Conservation (phyloP, 352 stramenopile species). For the Phytophthora ramorum region DNA sequence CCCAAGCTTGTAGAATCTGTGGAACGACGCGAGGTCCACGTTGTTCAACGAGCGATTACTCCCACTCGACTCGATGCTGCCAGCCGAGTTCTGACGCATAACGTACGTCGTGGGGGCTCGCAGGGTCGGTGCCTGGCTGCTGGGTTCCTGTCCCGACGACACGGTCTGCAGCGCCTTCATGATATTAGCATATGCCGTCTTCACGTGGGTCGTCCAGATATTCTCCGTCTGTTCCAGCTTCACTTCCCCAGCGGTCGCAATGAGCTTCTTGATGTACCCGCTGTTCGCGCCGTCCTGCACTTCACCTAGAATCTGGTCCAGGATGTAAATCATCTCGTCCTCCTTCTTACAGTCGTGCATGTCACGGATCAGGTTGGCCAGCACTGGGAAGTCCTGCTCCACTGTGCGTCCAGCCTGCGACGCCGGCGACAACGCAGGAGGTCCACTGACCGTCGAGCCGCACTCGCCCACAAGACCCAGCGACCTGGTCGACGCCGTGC, state of each 20-base stretch:
- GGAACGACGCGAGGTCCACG: conserved; percentile 56
- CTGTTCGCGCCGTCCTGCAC: conserved; percentile 69
- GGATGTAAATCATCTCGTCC: conserved; percentile 86
- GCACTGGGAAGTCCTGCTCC: conserved; percentile 75
- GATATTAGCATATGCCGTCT: conserved; percentile 76
- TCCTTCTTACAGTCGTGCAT: conserved; percentile 76
- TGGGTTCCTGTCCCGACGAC: conserved; percentile 34
- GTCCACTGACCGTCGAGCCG: conserved; percentile 15
- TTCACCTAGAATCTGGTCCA: conserved; percentile 84
- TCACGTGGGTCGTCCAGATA: conserved; percentile 79
- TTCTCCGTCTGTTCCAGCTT: conserved; percentile 66
- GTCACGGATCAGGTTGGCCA: conserved; percentile 79
- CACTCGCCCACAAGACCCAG: conserved; percentile 28
- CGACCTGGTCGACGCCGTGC: conserved; percentile 23
- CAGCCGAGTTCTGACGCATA: conserved; percentile 55
- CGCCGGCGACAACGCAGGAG: conserved; percentile 47
- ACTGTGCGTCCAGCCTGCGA: conserved; percentile 61
- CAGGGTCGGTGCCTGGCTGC: conserved; percentile 32
- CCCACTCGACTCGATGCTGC: conserved; percentile 41
- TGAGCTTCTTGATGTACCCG: conserved; percentile 77
- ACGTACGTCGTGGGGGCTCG: conserved; percentile 37
- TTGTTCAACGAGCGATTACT: conserved; percentile 41
- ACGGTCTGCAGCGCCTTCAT: conserved; percentile 78
- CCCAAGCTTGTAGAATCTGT: conserved; percentile 82
- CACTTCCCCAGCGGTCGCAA: conserved; percentile 71